Evolutionary conservation across 2,329 filamentous ascomycete species (phyloP).

Genomic region (Ambrosiella xylebori): DNA sequence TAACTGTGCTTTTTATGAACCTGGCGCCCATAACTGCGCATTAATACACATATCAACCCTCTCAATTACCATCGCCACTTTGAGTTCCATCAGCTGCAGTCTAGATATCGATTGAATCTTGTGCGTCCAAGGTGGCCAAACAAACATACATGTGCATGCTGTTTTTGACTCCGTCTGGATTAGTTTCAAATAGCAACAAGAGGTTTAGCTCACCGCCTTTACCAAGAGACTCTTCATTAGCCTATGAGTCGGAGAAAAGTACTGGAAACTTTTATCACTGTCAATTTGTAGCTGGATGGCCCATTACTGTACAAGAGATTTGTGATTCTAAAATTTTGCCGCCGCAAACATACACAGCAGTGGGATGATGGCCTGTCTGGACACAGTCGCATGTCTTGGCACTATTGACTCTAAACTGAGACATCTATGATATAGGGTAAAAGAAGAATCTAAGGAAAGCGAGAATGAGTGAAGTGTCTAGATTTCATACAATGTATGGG

Average conservation of each 20-base stretch:
- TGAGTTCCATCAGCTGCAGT: background rate
- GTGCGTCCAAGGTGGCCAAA: no score
- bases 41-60: background rate
- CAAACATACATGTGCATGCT: background rate
- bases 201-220: background rate
- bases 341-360: background rate
- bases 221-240: background rate
- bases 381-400: background rate
- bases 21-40: background rate
- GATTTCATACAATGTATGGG: background rate
- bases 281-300: no score
- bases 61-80: background rate
- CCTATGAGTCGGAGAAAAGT: background rate
- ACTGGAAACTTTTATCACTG: no score
- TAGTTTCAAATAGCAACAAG: background rate
- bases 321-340: background rate
- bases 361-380: background rate
- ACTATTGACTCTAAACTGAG: background rate
- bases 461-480: background rate
- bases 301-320: no score
- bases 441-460: background rate
- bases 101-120: background rate
- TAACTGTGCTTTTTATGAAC: background rate
- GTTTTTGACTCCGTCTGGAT: no score
- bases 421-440: background rate